Conservation (phyloP, 805 yeast species). For the Metschnikowia shivogae region DNA sequence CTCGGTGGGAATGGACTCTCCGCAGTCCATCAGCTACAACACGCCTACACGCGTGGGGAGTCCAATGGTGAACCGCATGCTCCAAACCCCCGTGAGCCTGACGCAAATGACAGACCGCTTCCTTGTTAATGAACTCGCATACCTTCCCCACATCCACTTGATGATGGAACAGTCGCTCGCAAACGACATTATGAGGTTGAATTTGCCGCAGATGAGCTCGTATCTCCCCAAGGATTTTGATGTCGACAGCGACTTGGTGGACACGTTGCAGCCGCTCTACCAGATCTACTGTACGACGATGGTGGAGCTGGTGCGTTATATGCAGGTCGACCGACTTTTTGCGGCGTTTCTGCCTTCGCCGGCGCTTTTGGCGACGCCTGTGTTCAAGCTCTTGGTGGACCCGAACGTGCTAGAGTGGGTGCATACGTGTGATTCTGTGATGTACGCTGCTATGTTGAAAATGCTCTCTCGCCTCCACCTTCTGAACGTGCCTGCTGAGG, state of each 20-base stretch:
- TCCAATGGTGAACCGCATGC: conserved; percentile 5
- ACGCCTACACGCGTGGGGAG: conserved; percentile 11
- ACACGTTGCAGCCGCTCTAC: conserved; percentile 59
- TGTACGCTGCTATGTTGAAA: conserved; percentile 51
- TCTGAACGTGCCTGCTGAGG: conserved; percentile 47
- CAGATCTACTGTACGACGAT: conserved; percentile 59
- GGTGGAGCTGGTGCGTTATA: conserved; percentile 61
- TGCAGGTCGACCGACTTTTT: conserved; percentile 61
- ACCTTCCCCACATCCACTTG: conserved; percentile 28
- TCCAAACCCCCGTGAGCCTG: conserved; percentile 19
- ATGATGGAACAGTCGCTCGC: conserved; percentile 18
- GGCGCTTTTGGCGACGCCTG: conserved; percentile 56
- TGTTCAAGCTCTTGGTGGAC: conserved; percentile 51
- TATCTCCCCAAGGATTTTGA: conserved; percentile 46
- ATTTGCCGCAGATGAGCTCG: conserved; percentile 38
- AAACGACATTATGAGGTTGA: conserved; percentile 16
- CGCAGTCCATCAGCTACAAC: conserved; percentile 14
- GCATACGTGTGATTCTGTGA: conserved; percentile 58
- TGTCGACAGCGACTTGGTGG: conserved; percentile 46
- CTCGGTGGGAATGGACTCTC: conserved; percentile 12
- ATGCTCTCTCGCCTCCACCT: conserved; percentile 60
- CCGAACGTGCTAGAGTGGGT: conserved; percentile 58
- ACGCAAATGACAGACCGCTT: conserved; percentile 16
- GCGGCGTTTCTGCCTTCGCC: conserved; percentile 50
- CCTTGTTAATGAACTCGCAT: conserved; percentile 21